Evolutionary conservation across 306 rosid species (phyloP), one percentile per base, ranked within the genome.

Genomic region (Fragaria vesca): DNA sequence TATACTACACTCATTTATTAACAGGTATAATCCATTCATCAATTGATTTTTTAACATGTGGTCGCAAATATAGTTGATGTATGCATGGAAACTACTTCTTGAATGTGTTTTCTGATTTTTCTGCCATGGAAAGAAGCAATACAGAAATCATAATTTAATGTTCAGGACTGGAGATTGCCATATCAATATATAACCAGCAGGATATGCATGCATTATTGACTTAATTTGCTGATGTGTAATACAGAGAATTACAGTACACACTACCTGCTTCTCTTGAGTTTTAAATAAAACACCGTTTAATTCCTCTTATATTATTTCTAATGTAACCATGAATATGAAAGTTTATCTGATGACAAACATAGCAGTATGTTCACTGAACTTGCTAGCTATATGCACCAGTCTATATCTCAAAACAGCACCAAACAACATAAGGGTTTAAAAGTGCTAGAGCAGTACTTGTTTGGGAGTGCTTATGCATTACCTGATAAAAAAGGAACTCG

Each of bases 1-100:
- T 90, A 78, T 89, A 87, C 88, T 92, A 92, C 76, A 92, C 97
- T 79, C 97, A 92, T 84, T 87, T 92, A 83, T 76, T 92, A 74
- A 92, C 97, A 81, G 97, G 97, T 89, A 10, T 45, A 26, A 42
- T 40, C 54, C 66, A 6, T 76, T 40, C 48, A 9, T 46, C 38
- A 50, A 38, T 55, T 50, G 50, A 5, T 26, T 38, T 69, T 47
- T 70, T 2, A 42, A 60, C 34, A 26, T 71, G 24, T 62, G 62
- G 45, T 65, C 45, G 8, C 2, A n/a, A 5, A 12, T 4, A 12
- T 7, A 13, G 68, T 32, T 63, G n/a, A 63, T 7, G 40, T 26
- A 8, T 21, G 45, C 8, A 32, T 72, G 48, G 72, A 3, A n/a
- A 34, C 62, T 45, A 24, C 26, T 42, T 4, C 2, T 13, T 51